A percentile compares a stretch with the other conserved stretches of the same genome.
Conservation (phyloP, 345 rosid species). For the Schrenkiella parvula region DNA sequence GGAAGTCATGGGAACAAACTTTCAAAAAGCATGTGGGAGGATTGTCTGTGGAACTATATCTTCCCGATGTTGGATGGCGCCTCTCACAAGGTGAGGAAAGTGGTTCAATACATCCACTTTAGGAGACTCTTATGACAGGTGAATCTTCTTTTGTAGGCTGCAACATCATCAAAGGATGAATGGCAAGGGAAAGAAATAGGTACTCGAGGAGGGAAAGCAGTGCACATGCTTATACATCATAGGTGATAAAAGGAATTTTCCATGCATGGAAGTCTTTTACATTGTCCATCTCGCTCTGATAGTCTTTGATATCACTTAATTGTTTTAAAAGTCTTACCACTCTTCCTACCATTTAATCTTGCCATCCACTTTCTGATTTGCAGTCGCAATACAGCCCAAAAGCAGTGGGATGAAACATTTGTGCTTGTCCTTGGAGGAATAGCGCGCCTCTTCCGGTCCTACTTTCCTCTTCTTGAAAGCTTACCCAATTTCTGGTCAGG, state of each 20-base stretch:
- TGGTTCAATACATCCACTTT: background rate
- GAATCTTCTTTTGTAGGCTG: slow-evolving; percentile 59
- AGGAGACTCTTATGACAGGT: slow-evolving; percentile 12
- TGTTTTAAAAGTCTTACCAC: background rate
- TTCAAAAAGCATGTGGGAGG: slow-evolving; percentile 94
- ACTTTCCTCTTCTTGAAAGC: slow-evolving; percentile 79
- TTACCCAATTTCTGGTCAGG: slow-evolving; percentile 88
- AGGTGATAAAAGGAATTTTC: slow-evolving; percentile 44
- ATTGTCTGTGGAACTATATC: slow-evolving; percentile 94
- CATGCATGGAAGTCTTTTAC: background rate
- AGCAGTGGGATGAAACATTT: slow-evolving; percentile 99
- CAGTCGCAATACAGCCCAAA: slow-evolving; percentile 98
- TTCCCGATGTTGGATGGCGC: slow-evolving; percentile 86
- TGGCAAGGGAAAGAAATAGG: slow-evolving; percentile 98
- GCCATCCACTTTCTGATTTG: slow-evolving; percentile 27
- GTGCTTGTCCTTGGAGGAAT: slow-evolving; percentile 93
- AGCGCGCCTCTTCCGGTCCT: slow-evolving; percentile 88
- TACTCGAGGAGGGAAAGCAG: slow-evolving; percentile 90
- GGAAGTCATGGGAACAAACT: slow-evolving; percentile 93
- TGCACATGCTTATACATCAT: slow-evolving; percentile 98
- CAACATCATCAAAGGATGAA: slow-evolving; percentile 98
- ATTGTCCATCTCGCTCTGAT: background rate
- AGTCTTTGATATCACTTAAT: slow-evolving; percentile 8
- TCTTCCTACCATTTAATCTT: slow-evolving; percentile 5
- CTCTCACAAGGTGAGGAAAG: slow-evolving; percentile 77